Conservation (phyloP, 257 asterid genomes). For the Solanum ahanhuiri region DNA sequence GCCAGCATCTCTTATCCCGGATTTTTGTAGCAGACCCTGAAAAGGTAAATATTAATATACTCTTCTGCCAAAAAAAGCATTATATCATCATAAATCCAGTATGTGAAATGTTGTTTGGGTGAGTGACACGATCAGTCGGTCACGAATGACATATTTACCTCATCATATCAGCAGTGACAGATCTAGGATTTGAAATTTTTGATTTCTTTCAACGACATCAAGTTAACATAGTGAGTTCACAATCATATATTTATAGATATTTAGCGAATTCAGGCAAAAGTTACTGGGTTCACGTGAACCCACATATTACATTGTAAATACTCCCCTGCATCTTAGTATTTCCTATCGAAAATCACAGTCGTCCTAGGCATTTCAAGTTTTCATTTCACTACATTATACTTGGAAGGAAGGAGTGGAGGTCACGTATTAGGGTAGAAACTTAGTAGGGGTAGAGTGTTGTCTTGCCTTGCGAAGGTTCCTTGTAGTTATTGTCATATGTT, state of each 20-base stretch:
- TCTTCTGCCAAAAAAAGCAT: not conserved
- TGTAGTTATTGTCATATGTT: no score
- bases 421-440: no score
- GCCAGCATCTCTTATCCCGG: conserved; percentile 20
- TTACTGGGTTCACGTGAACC: not conserved
- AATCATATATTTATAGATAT: not conserved
- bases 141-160: not conserved
- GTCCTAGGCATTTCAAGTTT: not conserved
- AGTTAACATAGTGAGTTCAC: not conserved
- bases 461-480: no score
- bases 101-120: not conserved
- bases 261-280: not conserved
- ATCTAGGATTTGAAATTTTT: not conserved
- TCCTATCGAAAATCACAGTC: not conserved
- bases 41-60: conserved; percentile 7
- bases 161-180: not conserved
- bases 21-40: conserved; percentile 24
- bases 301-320: not conserved
- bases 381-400: not conserved
- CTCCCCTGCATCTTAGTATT: not conserved
- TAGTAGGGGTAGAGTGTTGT: no score
- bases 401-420: no score
- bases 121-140: not conserved
- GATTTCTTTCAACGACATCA: not conserved
- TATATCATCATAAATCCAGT: not conserved